Evolutionary conservation across 208 protist species (phyloP).

Genomic region (Lotmaria passim): DNA sequence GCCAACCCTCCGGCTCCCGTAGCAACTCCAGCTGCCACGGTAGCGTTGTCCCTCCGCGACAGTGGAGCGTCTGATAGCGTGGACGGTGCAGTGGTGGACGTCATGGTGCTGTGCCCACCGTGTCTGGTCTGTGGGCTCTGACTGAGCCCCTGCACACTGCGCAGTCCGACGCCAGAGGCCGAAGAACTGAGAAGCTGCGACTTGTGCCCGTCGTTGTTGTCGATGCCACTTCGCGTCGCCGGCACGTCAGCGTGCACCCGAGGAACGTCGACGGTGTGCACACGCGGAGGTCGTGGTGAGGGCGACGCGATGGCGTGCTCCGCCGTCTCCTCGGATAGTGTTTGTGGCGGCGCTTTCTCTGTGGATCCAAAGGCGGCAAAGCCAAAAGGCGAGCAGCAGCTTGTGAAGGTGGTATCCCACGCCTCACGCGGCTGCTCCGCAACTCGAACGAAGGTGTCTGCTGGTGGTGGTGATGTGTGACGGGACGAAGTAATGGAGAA

Average conservation of each 20-base stretch:
- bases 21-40: no score
- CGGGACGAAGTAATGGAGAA: background rate
- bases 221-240: background rate
- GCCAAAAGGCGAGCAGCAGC: background rate
- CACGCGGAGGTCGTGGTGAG: conserved; percentile 1
- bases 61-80: background rate
- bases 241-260: background rate
- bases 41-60: background rate
- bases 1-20: no score
- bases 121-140: background rate
- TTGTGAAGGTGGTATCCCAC: background rate
- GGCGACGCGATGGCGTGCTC: background rate
- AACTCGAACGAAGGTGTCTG: background rate
- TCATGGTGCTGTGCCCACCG: background rate
- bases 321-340: background rate
- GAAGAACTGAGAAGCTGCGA: background rate
- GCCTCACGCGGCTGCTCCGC: background rate
- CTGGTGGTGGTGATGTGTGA: background rate
- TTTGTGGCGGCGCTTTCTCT: background rate
- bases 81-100: background rate
- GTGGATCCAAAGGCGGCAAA: background rate
- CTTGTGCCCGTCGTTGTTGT: background rate
- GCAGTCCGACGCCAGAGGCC: background rate
- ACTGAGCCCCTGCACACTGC: conserved; percentile 9
- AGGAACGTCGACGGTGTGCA: no score